Conservation (phyloP, 768 basidiomycete species). For the Lactarius vividus region DNA sequence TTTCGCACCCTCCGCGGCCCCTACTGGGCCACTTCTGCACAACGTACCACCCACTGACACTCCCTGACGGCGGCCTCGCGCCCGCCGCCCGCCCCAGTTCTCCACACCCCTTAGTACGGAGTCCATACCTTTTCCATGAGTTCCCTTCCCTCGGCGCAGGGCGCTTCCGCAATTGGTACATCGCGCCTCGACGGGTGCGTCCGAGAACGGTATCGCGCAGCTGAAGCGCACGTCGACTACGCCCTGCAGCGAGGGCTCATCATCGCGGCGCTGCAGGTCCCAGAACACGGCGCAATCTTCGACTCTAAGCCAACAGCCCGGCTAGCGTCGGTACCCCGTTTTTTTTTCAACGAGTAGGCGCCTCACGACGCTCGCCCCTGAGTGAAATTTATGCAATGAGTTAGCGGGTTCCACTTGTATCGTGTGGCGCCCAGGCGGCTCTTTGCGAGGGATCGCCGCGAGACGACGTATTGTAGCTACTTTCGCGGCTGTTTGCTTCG, state of each 20-base stretch:
- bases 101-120: no score
- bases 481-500: neutral
- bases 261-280: neutral
- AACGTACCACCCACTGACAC: no score
- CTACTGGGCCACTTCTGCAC: no score
- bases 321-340: neutral
- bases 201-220: neutral
- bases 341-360: neutral
- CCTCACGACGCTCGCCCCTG: neutral
- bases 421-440: neutral
- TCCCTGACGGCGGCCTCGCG: neutral
- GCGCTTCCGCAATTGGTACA: neutral
- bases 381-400: neutral
- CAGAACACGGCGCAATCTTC: neutral
- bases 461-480: neutral
- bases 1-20: no score
- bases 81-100: neutral
- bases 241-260: neutral
- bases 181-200: neutral
- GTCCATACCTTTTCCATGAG: no score
- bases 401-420: neutral
- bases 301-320: neutral
- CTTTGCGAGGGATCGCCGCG: neutral
- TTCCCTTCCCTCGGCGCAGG: neutral
- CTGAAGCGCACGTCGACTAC: no score